These are phyloP conservation scores for Neonectria sp. DNA, from an alignment of 2,329 filamentous ascomycete genomes.

Conservation along the genomic window DNA sequence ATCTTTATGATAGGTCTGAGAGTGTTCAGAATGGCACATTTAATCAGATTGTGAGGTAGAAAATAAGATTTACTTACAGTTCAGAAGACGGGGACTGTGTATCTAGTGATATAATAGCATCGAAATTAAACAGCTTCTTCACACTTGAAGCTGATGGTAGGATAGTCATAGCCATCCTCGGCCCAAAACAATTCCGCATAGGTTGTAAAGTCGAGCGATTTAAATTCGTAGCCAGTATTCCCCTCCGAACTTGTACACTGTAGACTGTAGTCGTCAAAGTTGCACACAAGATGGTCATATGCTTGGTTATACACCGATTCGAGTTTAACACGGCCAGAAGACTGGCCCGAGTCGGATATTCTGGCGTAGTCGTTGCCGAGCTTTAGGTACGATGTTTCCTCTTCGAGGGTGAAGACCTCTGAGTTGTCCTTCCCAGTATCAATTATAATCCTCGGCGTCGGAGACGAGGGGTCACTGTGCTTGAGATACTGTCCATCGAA, in stretches of 20 bases:
- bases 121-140: not conserved
- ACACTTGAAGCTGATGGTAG: not conserved
- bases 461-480: no score
- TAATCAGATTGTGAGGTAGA: not conserved
- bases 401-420: not conserved
- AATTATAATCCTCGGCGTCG: not conserved
- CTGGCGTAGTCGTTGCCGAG: not conserved
- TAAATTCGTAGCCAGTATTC: not conserved
- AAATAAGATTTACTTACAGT: not conserved
- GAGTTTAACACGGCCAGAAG: not conserved
- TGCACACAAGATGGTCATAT: not conserved
- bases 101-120: not conserved
- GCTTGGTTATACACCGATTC: not conserved
- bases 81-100: not conserved
- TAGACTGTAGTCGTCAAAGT: not conserved
- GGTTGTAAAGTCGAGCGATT: not conserved
- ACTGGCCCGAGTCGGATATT: not conserved
- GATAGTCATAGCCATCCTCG: not conserved
- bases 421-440: not conserved
- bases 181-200: not conserved
- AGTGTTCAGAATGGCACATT: not conserved
- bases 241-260: not conserved
- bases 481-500: not conserved
- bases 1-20: not conserved
- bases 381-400: not conserved